Evolutionary conservation across 208 protist species (phyloP).

Genomic region (Trypanosoma grayi): DNA sequence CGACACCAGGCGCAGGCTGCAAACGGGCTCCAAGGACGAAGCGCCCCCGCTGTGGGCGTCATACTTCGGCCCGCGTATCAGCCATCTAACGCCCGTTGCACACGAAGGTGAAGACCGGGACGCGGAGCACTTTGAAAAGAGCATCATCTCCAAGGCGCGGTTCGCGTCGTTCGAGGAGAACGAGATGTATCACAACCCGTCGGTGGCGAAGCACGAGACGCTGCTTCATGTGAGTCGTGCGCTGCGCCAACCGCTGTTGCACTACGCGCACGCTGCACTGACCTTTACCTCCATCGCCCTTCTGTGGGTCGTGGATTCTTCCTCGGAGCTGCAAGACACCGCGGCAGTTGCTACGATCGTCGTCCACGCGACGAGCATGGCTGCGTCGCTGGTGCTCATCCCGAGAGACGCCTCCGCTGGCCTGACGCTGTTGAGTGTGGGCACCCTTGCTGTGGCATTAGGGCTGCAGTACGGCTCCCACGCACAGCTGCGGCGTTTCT

Average conservation of each 20-base stretch:
- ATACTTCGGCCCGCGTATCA: neutral
- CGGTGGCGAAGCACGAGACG: neutral
- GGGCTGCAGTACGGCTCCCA: slow-evolving; percentile 1
- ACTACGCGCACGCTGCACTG: slow-evolving; percentile 39
- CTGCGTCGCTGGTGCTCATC: slow-evolving; percentile 36
- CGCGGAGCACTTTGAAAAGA: neutral
- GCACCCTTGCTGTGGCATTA: neutral
- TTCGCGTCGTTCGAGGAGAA: slow-evolving; percentile 70
- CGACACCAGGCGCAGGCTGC: slow-evolving; percentile 1
- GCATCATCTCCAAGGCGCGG: slow-evolving; percentile 51
- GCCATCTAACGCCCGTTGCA: slow-evolving; percentile 19
- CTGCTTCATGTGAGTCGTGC: slow-evolving; percentile 3
- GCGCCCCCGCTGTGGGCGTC: slow-evolving; percentile 12
- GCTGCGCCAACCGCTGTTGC: slow-evolving; percentile 22
- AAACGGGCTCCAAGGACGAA: too few relatives aligned
- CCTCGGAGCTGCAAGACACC: slow-evolving; percentile 15
- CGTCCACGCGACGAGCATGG: slow-evolving; percentile 50
- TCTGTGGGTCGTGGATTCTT: slow-evolving; percentile 49
- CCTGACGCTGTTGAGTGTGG: slow-evolving; percentile 37
- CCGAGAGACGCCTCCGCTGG: slow-evolving; percentile 52
- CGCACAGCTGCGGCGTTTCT: neutral
- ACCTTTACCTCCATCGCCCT: slow-evolving; percentile 63
- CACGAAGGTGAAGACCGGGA: neutral
- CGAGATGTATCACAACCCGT: slow-evolving; percentile 24
- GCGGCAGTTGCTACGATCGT: slow-evolving; percentile 33